Percentiles rank a stretch among this genome's conserved stretches.
Conservation (phyloP, 495 filamentous ascomycete genomes). For the Neurospora sp. region DNA sequence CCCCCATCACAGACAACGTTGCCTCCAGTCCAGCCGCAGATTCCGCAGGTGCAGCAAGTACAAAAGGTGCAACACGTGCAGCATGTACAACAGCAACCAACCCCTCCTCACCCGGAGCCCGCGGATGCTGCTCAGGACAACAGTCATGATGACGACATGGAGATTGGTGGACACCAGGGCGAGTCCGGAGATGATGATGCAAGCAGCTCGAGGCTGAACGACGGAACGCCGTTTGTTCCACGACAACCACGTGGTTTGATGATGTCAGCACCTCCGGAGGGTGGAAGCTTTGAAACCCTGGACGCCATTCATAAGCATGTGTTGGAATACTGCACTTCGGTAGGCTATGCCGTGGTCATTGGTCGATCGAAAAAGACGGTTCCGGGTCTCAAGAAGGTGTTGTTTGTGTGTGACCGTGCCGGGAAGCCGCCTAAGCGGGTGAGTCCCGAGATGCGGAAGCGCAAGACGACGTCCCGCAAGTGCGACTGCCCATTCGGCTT, state of each 20-base stretch:
- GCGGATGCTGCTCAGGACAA: conserved; percentile 21
- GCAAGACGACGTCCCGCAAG: conserved; percentile 47
- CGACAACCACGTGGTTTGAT: conserved; percentile 33
- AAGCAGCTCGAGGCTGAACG: conserved; percentile 32
- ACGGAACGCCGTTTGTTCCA: conserved; percentile 32
- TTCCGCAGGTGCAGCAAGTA: conserved; percentile 17
- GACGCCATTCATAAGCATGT: conserved; percentile 45
- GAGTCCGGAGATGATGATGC: conserved; percentile 24
- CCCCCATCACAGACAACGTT: conserved; percentile 17
- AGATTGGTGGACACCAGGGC: conserved; percentile 25
- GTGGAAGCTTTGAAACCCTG: conserved; percentile 43
- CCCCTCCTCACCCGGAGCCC: conserved; percentile 28
- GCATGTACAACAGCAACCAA: conserved; percentile 24
- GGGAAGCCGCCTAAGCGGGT: conserved; percentile 44
- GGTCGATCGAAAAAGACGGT: conserved; percentile 48
- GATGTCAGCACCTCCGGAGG: conserved; percentile 47
- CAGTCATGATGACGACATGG: conserved; percentile 34
- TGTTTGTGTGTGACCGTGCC: conserved; percentile 47
- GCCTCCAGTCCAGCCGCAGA: conserved; percentile 14
- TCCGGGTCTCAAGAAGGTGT: conserved; percentile 46
- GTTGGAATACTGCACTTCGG: conserved; percentile 42
- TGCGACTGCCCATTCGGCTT: conserved; percentile 50
- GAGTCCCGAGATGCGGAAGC: conserved; percentile 41
- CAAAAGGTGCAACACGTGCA: conserved; percentile 17
- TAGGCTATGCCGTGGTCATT: conserved; percentile 49